Percentiles rank a stretch among this genome's conserved stretches.
Evolutionary conservation across 2,329 filamentous ascomycete species (phyloP).

Genomic region (Apiospora malaysiana): DNA sequence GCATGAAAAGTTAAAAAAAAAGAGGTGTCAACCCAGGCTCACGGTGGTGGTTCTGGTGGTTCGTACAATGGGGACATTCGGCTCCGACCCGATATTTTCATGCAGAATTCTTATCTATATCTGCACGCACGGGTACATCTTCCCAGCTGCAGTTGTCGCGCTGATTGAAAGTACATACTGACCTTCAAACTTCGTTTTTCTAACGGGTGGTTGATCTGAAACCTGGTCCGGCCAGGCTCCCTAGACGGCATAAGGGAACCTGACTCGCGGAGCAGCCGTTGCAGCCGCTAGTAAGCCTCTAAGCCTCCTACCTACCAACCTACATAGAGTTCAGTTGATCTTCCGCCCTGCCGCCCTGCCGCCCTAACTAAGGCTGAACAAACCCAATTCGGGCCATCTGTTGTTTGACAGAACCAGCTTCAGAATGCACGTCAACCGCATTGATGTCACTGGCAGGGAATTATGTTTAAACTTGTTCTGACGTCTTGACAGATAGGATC

Average conservation of each 20-base stretch:
- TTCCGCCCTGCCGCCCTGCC: background rate
- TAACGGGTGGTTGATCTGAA: background rate
- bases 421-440: too few species aligned
- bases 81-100: background rate
- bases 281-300: too few species aligned
- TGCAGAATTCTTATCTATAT: background rate
- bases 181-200: too few species aligned
- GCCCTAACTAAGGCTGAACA: background rate
- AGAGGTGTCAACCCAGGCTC: background rate
- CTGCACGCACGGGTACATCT: background rate
- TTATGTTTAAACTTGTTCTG: background rate
- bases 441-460: background rate
- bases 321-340: background rate
- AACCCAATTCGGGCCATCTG: background rate
- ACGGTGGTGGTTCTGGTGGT: background rate
- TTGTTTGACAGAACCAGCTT: background rate
- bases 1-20: background rate
- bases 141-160: too few species aligned
- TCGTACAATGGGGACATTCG: background rate
- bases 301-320: too few species aligned
- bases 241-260: background rate
- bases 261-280: constrained; percentile 2
- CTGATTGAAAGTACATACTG: too few species aligned
- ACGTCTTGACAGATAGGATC: background rate
- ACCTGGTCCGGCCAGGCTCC: background rate